Evolutionary conservation across 2,329 filamentous ascomycete genomes (phyloP).

Genomic region (Aphanoascus verrucosus): DNA sequence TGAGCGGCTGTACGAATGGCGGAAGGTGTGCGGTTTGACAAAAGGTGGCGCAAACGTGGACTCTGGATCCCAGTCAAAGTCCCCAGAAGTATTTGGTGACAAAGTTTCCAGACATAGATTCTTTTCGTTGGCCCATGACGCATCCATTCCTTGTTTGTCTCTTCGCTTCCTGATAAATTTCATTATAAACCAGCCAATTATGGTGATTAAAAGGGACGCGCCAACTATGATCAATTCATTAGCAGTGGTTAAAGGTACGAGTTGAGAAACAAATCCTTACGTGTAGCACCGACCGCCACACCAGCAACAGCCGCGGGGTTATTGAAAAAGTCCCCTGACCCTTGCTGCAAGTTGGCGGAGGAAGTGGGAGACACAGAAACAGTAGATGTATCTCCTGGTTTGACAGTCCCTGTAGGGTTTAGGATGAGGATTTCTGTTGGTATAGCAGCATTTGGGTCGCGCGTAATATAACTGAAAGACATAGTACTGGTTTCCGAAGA

Average conservation of each 20-base stretch:
- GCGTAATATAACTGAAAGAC: not conserved
- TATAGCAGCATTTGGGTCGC: not conserved
- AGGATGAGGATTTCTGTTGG: not conserved
- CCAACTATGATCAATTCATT: not conserved
- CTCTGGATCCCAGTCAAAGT: constrained; percentile 13
- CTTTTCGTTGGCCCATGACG: constrained; percentile 1
- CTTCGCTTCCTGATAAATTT: not conserved
- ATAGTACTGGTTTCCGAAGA: not conserved
- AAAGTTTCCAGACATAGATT: not conserved
- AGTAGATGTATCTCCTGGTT: not conserved
- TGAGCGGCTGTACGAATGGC: constrained; percentile 6
- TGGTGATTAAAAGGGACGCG: not conserved
- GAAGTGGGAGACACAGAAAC: not conserved
- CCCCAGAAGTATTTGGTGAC: not conserved
- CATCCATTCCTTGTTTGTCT: not conserved
- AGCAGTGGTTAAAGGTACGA: not conserved
- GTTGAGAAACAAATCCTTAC: not conserved
- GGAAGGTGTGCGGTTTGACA: not conserved
- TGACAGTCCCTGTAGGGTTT: not conserved
- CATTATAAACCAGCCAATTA: constrained; percentile 8
- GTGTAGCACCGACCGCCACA: constrained; percentile 7
- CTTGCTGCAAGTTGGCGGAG: not conserved
- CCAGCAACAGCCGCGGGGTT: constrained; percentile 2
- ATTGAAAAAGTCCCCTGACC: constrained; percentile 1
- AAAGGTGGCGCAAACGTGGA: constrained; percentile 15